phyloP scores from a whole-genome alignment of 805 yeast genomes.

The Hanseniaspora singularis region DNA sequence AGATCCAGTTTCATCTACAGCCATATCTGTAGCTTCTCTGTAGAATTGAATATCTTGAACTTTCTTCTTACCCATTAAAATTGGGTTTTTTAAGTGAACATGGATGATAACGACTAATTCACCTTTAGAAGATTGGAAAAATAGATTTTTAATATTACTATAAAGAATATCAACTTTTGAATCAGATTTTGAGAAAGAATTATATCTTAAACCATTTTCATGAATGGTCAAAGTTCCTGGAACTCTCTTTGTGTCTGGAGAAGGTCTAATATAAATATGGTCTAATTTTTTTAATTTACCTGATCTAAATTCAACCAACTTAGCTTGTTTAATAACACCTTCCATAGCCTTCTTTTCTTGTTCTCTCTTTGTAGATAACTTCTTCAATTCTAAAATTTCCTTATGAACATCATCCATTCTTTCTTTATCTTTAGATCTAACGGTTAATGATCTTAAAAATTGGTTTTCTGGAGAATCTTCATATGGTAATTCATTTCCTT shows the following conservation, averaged over 20 bases:
- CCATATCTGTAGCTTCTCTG: conserved; percentile 90
- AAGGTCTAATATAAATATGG: conserved; percentile 82
- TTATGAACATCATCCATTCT: conserved; percentile 82
- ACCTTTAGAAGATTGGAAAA: conserved; percentile 92
- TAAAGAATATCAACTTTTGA: conserved; percentile 80
- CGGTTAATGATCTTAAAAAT: conserved; percentile 73
- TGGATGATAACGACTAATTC: conserved; percentile 88
- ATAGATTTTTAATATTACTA: conserved; percentile 81
- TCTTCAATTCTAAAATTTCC: conserved; percentile 83
- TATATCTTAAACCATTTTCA: conserved; percentile 91
- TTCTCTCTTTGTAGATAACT: conserved; percentile 81
- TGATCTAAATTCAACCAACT: conserved; percentile 64
- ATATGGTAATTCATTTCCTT: conserved; percentile 74
- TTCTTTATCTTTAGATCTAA: conserved; percentile 81
- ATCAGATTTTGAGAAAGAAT: conserved; percentile 71
- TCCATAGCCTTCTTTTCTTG: conserved; percentile 83
- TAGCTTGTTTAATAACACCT: conserved; percentile 89
- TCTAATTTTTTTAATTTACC: conserved; percentile 81
- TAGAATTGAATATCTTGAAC: conserved; percentile 92
- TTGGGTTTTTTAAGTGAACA: conserved; percentile 81
- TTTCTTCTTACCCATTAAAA: conserved; percentile 90
- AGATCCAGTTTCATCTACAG: conserved; percentile 86
- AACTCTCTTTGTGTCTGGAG: conserved; percentile 91
- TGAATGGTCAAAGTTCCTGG: conserved; percentile 87
- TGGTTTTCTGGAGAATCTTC: conserved; percentile 80